Base-by-base conservation (phyloP, 1,139 yeast species). In the Geotrichum europaeum region DNA sequence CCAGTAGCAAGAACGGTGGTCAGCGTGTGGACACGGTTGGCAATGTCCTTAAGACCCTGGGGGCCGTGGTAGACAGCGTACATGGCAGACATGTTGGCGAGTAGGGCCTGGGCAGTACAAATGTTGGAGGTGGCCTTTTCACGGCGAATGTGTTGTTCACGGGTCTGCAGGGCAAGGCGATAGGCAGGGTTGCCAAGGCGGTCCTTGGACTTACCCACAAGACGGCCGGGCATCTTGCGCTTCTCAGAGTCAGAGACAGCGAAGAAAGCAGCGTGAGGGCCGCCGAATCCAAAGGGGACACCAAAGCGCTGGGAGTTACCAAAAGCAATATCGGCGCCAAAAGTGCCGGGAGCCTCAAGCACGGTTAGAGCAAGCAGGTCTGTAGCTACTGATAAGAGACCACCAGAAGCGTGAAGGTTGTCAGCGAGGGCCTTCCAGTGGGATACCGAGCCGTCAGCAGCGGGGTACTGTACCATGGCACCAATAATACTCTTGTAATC, bases 251-350 rank as follows among this genome's bases (percentile, higher is more conserved):
- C 82, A 30, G 84, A 80, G 56, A 95, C 96, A 18, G 98, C 90
- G 70, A 94, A 92, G 78, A 90, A 94, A 0, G 97, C 99, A 58
- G 99, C 99, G 73, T 94, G 99, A 5, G 99, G 99, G 43, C 99
- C 99, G 71, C 99, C 99, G 71, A 86, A 94, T 15, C 98, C 99
- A 77, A 92, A 84, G 61, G 99, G 98, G 54, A 94, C 97, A 70
- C 99, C 99, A 69, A 94, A 90, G 75, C 99, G 82, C 79, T 94
- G 99, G 5, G 97, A 83, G 22, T 91, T 85, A 60, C 99, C 99
- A 61, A 94, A 79, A 2, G 89, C 97, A 62, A 94, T 88, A 73
- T 94, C 99, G 55, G 98, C 98, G 59, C 92, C 92, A 70, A 88
- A 89, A 54, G 82, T 81, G 43, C 87, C 80, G 12, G 99, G 99